These are phyloP conservation scores for Dimocarpus longan DNA, from an alignment of 345 rosid species.

Conservation along the genomic window DNA sequence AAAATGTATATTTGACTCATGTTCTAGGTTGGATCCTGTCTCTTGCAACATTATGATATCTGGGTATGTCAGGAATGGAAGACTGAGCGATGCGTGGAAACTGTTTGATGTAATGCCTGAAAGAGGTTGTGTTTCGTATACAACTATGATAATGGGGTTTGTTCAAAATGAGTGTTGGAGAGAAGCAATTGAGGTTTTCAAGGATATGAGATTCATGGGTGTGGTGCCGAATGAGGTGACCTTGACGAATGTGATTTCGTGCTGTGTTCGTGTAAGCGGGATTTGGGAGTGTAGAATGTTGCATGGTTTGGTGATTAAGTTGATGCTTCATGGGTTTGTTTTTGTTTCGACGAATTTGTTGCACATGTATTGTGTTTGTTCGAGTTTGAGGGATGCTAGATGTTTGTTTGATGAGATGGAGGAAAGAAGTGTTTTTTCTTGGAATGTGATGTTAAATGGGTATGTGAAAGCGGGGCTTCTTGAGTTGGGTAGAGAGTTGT, in stretches of 20 bases:
- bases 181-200: conserved; percentile 53
- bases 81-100: conserved; percentile 50
- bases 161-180: conserved; percentile 44
- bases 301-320: conserved; percentile 60
- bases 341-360: conserved; percentile 70
- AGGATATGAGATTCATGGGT: conserved; percentile 57
- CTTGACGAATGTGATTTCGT: conserved; percentile 53
- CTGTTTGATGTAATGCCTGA: conserved; percentile 69
- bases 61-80: conserved; percentile 51
- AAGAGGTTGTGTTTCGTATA: conserved; percentile 62
- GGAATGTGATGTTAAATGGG: conserved; percentile 94
- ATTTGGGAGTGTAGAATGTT: conserved; percentile 59
- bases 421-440: conserved; percentile 60
- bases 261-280: conserved; percentile 54
- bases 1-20: conserved; percentile 40
- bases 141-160: conserved; percentile 72
- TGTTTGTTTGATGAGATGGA: conserved; percentile 66
- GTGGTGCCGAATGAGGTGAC: conserved; percentile 64
- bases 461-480: conserved; percentile 69
- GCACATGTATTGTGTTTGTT: conserved; percentile 60
- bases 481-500: conserved; percentile 57
- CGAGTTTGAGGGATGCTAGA: conserved; percentile 56
- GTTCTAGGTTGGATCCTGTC: conserved; percentile 43
- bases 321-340: conserved; percentile 47
- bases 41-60: conserved; percentile 69